These are phyloP conservation scores for Diaporthe velutina DNA, from an alignment of 2,329 filamentous ascomycete genomes.

Conservation along the genomic window DNA sequence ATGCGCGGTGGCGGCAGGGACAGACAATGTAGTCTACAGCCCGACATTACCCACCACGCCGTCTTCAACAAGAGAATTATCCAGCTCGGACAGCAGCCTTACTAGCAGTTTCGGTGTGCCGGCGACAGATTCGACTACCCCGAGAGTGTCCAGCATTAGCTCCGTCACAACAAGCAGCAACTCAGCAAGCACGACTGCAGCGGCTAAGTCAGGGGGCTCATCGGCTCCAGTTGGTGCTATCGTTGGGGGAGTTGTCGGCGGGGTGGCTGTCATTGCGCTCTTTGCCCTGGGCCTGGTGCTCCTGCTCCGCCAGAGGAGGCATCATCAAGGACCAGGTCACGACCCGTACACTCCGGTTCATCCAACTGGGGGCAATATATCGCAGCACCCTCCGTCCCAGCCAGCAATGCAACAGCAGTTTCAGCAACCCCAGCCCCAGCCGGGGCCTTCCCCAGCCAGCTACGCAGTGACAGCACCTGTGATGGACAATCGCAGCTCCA, in stretches of 20 bases:
- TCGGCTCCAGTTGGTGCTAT: conserved; percentile 46
- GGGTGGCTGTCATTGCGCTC: conserved; percentile 46
- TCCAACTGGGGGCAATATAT: background rate
- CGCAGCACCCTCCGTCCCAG: background rate
- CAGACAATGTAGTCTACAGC: conserved; percentile 43
- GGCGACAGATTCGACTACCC: background rate
- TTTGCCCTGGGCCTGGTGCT: conserved; percentile 47
- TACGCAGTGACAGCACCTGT: background rate
- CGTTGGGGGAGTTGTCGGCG: conserved; percentile 50
- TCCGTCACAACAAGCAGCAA: background rate
- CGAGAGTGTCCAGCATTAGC: background rate
- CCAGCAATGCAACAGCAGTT: conserved; percentile 29
- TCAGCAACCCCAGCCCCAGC: conserved; percentile 21
- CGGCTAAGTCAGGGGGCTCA: conserved; percentile 10
- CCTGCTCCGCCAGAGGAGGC: conserved; percentile 46
- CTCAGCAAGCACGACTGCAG: background rate
- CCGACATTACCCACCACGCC: conserved; percentile 16
- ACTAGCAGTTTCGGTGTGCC: background rate
- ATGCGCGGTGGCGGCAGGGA: conserved; percentile 45
- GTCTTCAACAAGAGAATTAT: conserved; percentile 6
- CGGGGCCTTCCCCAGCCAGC: conserved; percentile 24
- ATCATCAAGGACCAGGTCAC: conserved; percentile 39
- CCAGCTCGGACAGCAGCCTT: background rate
- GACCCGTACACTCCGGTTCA: background rate
- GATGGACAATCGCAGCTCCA: conserved; percentile 30